A percentile compares a stretch with the other conserved stretches of the same genome.
phyloP scores from a whole-genome alignment of 768 basidiomycete genomes.

The Lentinula edodes region DNA sequence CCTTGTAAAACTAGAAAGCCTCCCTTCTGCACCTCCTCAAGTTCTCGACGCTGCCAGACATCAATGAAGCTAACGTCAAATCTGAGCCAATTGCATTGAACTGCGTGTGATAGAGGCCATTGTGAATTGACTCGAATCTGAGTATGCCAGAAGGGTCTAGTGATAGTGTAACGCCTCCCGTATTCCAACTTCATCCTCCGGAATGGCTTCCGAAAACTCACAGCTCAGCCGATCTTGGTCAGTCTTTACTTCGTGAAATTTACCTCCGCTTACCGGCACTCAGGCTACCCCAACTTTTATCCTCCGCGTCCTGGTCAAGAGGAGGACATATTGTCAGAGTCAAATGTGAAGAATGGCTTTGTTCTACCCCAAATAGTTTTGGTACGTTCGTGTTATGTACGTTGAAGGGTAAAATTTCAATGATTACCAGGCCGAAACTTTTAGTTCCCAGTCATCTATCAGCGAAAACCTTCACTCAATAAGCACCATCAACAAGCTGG shows the following conservation, averaged over 20 bases:
- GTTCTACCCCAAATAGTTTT: conserved; percentile 45
- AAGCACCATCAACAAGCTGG: conserved; percentile 52
- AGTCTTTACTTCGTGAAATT: conserved; percentile 12
- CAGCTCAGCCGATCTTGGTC: conserved; percentile 64
- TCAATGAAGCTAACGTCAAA: not conserved
- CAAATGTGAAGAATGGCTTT: conserved; percentile 65
- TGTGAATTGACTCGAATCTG: not conserved
- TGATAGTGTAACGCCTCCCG: conserved; percentile 25
- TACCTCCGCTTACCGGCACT: not conserved
- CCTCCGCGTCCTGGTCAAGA: conserved; percentile 72
- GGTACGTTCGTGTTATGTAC: conserved; percentile 32
- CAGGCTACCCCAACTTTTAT: conserved; percentile 73
- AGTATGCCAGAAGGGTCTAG: not conserved
- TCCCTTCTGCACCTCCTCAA: too few relatives aligned
- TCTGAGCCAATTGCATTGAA: not conserved
- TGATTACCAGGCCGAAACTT: conserved; percentile 50
- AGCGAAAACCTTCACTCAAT: conserved; percentile 45
- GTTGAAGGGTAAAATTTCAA: not conserved
- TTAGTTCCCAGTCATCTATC: conserved; percentile 50
- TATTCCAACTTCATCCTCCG: conserved; percentile 67
- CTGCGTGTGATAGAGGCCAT: not conserved
- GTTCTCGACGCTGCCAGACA: not conserved
- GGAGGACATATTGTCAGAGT: conserved; percentile 65
- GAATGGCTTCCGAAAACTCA: conserved; percentile 69
- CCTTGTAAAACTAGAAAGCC: too few relatives aligned